phyloP scores from a whole-genome alignment of 495 filamentous ascomycete species.

The Hypomontagnella submonticulosa region DNA sequence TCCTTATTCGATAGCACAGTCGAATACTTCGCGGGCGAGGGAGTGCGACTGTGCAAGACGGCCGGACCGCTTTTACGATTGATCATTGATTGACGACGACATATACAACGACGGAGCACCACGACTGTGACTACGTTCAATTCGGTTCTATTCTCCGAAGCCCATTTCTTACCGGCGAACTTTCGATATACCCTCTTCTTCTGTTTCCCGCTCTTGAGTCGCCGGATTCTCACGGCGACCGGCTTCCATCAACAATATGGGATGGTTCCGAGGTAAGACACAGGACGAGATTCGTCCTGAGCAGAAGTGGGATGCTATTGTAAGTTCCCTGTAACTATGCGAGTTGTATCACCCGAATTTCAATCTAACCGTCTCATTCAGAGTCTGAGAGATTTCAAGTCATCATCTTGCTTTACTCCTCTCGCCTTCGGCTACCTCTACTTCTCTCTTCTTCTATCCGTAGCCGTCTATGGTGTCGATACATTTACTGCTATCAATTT shows the following conservation, averaged over 20 bases:
- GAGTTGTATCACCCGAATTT: slow-evolving; percentile 1
- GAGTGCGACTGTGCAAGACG: slow-evolving; percentile 61
- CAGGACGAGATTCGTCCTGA: slow-evolving; percentile 73
- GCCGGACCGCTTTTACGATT: slow-evolving; percentile 52
- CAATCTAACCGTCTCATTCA: slow-evolving; percentile 49
- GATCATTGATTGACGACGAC: slow-evolving; percentile 51
- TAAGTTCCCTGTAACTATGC: slow-evolving; percentile 56
- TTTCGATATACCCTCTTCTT: slow-evolving; percentile 49
- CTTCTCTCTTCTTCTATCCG: slow-evolving; percentile 77
- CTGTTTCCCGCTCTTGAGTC: slow-evolving; percentile 27
- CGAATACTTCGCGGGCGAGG: slow-evolving; percentile 67
- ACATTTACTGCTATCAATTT: slow-evolving; percentile 93
- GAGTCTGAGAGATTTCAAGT: slow-evolving; percentile 91
- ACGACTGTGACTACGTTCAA: slow-evolving; percentile 35
- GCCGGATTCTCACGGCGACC: slow-evolving; percentile 22
- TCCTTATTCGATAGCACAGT: slow-evolving; percentile 52
- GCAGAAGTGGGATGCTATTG: slow-evolving; percentile 95
- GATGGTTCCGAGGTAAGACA: slow-evolving; percentile 74
- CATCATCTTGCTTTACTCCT: slow-evolving; percentile 75
- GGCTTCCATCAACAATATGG: slow-evolving; percentile 64
- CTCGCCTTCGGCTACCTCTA: slow-evolving; percentile 89
- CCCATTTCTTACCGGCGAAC: slow-evolving; percentile 33
- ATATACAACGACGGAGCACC: slow-evolving; percentile 18
- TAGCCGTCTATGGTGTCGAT: slow-evolving; percentile 90
- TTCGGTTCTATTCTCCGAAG: slow-evolving; percentile 40